Evolutionary conservation across 306 rosid species (phyloP), one percentile per base, ranked within the genome.

Genomic region (Astragalus glycyphyllos): DNA sequence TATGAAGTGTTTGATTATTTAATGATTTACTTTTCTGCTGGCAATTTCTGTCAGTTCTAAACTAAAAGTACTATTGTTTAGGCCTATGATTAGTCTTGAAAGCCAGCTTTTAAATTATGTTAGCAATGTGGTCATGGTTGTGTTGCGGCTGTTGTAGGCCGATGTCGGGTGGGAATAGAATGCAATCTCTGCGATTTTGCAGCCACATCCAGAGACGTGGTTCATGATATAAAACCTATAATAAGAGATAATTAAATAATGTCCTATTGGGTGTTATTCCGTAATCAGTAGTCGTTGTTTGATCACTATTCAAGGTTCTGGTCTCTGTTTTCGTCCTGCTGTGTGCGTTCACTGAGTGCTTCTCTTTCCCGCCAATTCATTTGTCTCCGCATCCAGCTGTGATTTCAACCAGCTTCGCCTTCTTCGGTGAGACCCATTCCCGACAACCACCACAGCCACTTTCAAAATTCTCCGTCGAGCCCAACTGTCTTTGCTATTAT

Each of bases 91-190:
- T 54, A 38, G 54, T 13, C 13, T 9, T 54, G 40, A 13, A 37
- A 14, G 23, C 8, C 38, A 51, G 23, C 10, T 50, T 68, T 68
- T 53, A 38, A 51, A 55, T 50, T 20, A 35, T 68, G 13, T 60
- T 11, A 50, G 51, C 51, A 20, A 5, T 23, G 41, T 17, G 74
- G 74, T 8, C 8, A 10, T n/a, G 3, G 48, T 40, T 9, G 11
- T 0, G 4, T 4, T 20, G 59, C 63, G 4, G 63, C 40, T 17
- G 17, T 53, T 51, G n/a, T 38, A 53, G 26, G 26, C 5, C 29
- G 48, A 38, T 7, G 10, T 20, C 23, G 38, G 42, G 32, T 12
- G 42, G 9, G 34, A 57, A 10, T 6, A 23, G 29, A 1, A 23
- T 23, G 29, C 29, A 23, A 23, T 23, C 29, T 10, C 16, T 17